Base-by-base conservation (phyloP, 768 basidiomycete genomes). In the Clathrus columnatus region DNA sequence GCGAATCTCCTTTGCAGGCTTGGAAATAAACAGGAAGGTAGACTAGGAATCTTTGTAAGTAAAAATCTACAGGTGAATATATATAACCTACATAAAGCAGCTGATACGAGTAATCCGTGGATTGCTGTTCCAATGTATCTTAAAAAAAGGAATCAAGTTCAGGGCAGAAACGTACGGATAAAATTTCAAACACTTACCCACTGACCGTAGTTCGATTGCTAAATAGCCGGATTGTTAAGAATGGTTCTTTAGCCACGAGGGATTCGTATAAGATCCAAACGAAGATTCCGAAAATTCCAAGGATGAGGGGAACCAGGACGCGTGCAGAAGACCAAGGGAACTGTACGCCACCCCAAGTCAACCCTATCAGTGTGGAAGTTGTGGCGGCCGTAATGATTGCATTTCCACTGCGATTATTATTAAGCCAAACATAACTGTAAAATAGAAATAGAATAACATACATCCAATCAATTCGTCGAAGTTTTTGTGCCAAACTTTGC, bases 11-110 rank as follows among this genome's bases (percentile, higher is more conserved):
- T 56, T 70, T 70, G 50, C 67, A 69, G 0, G 75, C 75, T 60
- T 79, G 77, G 63, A 73, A 78, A 59, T 73, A 77, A 6, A 74
- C 71, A 10, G 75, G 73, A 1, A 77, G 56, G 58, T 72, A 77
- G 57, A 69, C 73, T 70, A 61, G 44, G 7, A 18, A n/a, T 46
- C 10, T 42, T 27, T 48, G 57, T 50, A 16, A 66, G 63, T 65
- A 1, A 66, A 62, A 6, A 64, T 51, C 3, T 57, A 8, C 14
- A 55, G 1, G 4, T 29, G 2, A 7, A 1, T n/a, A 17, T 2
- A 36, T 28, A 23, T 32, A 20, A 20, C 23, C 18, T 26, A 58
- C 54, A 44, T 2, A 48, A 24, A n/a, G 44, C 32, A 26, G 50
- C 36, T 56, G 57, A 41, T 26, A 54, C n/a, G 42, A 57, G 11